phyloP scores from a whole-genome alignment of 495 filamentous ascomycete genomes.

The Chaetomium tenue region DNA sequence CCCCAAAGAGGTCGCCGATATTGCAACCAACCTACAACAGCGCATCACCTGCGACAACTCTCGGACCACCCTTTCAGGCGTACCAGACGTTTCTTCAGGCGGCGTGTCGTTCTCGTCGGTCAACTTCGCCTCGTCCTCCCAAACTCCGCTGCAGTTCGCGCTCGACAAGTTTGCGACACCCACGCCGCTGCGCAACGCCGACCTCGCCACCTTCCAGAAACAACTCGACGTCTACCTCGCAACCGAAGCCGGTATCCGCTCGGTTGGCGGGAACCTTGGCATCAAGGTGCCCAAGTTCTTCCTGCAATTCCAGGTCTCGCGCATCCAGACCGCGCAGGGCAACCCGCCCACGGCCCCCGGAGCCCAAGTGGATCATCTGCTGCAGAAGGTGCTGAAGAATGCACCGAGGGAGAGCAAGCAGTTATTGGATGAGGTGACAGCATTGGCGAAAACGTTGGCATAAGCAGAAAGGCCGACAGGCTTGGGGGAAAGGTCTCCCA shows the following conservation, averaged over 20 bases:
- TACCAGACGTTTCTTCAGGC: slow-evolving; percentile 47
- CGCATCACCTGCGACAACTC: slow-evolving; percentile 42
- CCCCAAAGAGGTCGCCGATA: slow-evolving; percentile 36
- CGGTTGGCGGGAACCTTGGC: slow-evolving; percentile 43
- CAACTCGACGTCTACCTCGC: slow-evolving; percentile 48
- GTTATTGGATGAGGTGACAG: slow-evolving; percentile 41
- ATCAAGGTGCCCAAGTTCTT: slow-evolving; percentile 55
- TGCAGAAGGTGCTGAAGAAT: slow-evolving; percentile 51
- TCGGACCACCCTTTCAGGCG: slow-evolving; percentile 38
- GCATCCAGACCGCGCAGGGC: slow-evolving; percentile 51
- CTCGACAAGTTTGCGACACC: slow-evolving; percentile 45
- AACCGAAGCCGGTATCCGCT: slow-evolving; percentile 50
- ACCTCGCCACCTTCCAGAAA: slow-evolving; percentile 45
- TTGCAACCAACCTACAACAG: slow-evolving; percentile 33
- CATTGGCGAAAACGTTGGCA: slow-evolving; percentile 34
- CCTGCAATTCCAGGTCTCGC: slow-evolving; percentile 47
- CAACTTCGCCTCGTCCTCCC: slow-evolving; percentile 43
- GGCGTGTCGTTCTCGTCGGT: slow-evolving; percentile 44
- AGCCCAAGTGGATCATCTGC: slow-evolving; percentile 46
- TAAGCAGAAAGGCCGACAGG: background rate
- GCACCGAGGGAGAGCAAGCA: slow-evolving; percentile 40
- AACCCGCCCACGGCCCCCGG: slow-evolving; percentile 44
- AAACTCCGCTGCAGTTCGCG: slow-evolving; percentile 45
- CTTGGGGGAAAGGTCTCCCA: too few relatives aligned
- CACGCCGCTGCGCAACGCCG: slow-evolving; percentile 37